Evolutionary conservation across 75 land plant species (phyloP), one percentile per base, ranked within the genome.

Genomic region (Pinus tabuliformis): DNA sequence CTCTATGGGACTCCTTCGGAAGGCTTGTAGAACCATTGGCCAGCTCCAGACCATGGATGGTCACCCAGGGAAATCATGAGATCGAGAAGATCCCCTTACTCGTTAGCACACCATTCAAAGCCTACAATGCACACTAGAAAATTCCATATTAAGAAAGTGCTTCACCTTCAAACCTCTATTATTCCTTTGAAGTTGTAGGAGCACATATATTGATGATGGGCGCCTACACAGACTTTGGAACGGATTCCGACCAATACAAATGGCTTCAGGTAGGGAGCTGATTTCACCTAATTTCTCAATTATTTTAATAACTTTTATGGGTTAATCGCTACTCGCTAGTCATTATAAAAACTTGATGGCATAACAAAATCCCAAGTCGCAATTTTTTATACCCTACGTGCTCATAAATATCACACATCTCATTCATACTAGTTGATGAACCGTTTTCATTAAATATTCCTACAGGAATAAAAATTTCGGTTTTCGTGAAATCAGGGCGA

Each of bases 11-110:
- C 76, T 83, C 92, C 7, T 95, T 89, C 74, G 98, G 94, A 15
- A 79, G 75, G 3, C 79, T 93, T 45, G 85, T 95, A 14, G 89
- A 88, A 78, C 97, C 97, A 24, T 76, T 89, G 24, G 92, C 98
- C 4, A 95, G 97, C 83, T n/a, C 77, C 1, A 70, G 89, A 17
- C 98, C 98, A 13, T 91, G 93, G 95, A 91, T 94, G 97, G 88
- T 89, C 56, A 93, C 97, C 0, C 73, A 90, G 24, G 97, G 97
- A 58, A 96, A 96, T 84, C 97, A 96, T 62, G 97, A 96, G 42
- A 70, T 91, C 1, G 93, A 96, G 78, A 76, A 36, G 33, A 78
- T 95, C 70, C 89, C 87, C 5, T n/a, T 89, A 18, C 71, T 84
- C 3, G 66, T 84, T 2, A 6, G 18, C 4, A 18, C 74, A 0